Base-by-base conservation (phyloP, 2,329 filamentous ascomycete genomes). In the Penicillium sp. region DNA sequence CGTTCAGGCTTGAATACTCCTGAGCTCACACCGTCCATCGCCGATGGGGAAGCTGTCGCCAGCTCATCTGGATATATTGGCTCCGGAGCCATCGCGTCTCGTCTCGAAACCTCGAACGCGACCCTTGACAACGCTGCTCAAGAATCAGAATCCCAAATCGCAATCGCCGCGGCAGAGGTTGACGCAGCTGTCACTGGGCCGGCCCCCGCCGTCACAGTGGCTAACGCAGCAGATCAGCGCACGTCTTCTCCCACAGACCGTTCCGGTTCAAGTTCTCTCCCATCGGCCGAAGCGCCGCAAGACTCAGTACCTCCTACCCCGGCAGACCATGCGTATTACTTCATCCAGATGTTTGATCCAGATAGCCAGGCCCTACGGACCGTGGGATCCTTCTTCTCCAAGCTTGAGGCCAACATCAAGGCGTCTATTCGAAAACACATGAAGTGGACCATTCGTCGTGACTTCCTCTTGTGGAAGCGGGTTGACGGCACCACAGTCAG, bases 301-400 rank as follows among this genome's bases (percentile, higher is more conserved):
- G 57, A 59, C 44, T 46, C 55, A 2, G 57, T 59, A 28, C 48
- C 60, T 3, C 43, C 51, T 1, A 43, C 62, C 11, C 65, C 65
- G 4, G 60, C 67, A 25, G 63, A 62, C 4, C 69, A 73, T 46
- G 60, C 69, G 11, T 75, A 74, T 47, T 74, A 73, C 50, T 74
- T 76, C 52, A 62, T 81, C 39, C 76, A 81, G 49, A 55, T 76
- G 5, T 79, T 76, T 53, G 76, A 81, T 48, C 68, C 74, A 11
- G 73, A 78, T 26, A 66, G 66, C 8, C 74, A 76, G 52, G 64
- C 57, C 1, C 59, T 76, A 12, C 62, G 58, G 6, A 69, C 68
- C 3, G 58, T 70, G 9, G 69, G 69, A 27, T 69, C 66, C 11
- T 73, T 73, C 57, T 69, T 74, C 44, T 71, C 67, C 5, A 67